Conservation (phyloP, 257 asterid species). For the Verbena officinalis region DNA sequence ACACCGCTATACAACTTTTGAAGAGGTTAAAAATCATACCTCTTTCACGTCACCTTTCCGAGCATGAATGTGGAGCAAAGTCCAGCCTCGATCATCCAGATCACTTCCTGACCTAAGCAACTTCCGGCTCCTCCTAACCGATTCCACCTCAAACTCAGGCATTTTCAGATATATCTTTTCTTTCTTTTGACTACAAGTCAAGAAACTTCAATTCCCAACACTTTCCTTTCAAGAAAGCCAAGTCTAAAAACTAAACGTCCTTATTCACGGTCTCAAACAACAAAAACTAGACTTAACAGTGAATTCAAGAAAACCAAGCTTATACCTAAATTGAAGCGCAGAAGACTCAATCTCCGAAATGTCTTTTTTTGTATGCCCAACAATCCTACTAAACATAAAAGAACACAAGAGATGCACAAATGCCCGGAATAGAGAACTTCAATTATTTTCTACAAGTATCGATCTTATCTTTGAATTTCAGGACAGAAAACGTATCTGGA, state of each 20-base stretch:
- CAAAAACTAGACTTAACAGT: background rate
- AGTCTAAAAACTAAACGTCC: conserved; percentile 6
- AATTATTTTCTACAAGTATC: background rate
- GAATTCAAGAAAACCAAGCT: conserved; percentile 13
- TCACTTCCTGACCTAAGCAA: conserved; percentile 49
- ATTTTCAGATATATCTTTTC: conserved; percentile 27
- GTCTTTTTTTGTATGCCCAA: conserved; percentile 12
- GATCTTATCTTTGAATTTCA: conserved; percentile 29
- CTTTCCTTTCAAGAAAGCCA: background rate
- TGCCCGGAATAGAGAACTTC: conserved; percentile 10
- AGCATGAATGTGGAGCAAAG: conserved; percentile 75
- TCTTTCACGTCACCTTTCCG: conserved; percentile 83
- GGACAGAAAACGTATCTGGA: conserved; percentile 27
- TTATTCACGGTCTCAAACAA: conserved; percentile 16
- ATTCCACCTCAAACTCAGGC: conserved; percentile 57
- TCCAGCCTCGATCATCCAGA: conserved; percentile 96
- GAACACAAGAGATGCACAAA: conserved; percentile 18
- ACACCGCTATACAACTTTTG: conserved; percentile 7
- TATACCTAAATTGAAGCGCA: background rate
- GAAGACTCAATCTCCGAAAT: conserved; percentile 18
- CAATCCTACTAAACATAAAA: background rate
- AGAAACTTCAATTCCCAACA: conserved; percentile 25
- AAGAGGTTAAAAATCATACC: conserved; percentile 42
- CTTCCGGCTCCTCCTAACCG: conserved; percentile 48
- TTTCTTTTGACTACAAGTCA: conserved; percentile 8